These are phyloP conservation scores for Cubamyces lactineus DNA, from an alignment of 768 basidiomycete genomes.

Conservation along the genomic window DNA sequence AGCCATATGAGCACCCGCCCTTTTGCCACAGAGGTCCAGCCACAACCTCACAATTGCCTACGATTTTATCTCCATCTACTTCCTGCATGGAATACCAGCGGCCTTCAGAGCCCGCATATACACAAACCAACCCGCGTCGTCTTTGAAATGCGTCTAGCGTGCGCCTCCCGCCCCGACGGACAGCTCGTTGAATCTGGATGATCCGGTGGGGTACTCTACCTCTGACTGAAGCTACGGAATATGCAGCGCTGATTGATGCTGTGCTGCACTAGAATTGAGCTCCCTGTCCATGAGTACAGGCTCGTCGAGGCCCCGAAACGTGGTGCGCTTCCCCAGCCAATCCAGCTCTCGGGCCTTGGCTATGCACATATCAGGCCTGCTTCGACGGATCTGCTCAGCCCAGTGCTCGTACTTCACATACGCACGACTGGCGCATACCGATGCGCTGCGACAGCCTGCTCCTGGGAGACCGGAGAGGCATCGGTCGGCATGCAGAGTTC, in stretches of 20 bases:
- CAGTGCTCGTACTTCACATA: background rate
- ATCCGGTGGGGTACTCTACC: slow-evolving; percentile 13
- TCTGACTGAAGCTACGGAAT: slow-evolving; percentile 7
- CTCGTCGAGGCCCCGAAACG: slow-evolving; percentile 14
- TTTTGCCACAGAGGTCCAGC: background rate
- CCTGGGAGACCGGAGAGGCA: background rate
- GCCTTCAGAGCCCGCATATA: no score
- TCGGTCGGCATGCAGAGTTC: slow-evolving; percentile 4
- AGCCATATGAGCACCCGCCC: background rate
- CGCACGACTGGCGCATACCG: background rate
- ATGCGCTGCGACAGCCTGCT: background rate
- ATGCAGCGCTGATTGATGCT: slow-evolving; percentile 20
- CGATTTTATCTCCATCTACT: no score
- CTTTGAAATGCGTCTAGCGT: background rate
- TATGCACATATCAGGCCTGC: background rate
- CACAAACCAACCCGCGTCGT: no score
- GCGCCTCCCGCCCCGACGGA: background rate
- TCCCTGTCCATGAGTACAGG: slow-evolving; percentile 16
- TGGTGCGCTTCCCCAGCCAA: slow-evolving; percentile 7
- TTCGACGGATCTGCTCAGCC: background rate
- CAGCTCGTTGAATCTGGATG: background rate
- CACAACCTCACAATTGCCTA: background rate
- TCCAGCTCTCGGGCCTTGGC: slow-evolving; percentile 1
- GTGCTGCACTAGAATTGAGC: slow-evolving; percentile 18
- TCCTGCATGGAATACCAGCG: no score